Base-by-base conservation (phyloP, 345 rosid genomes). In the Brassica cretica region DNA sequence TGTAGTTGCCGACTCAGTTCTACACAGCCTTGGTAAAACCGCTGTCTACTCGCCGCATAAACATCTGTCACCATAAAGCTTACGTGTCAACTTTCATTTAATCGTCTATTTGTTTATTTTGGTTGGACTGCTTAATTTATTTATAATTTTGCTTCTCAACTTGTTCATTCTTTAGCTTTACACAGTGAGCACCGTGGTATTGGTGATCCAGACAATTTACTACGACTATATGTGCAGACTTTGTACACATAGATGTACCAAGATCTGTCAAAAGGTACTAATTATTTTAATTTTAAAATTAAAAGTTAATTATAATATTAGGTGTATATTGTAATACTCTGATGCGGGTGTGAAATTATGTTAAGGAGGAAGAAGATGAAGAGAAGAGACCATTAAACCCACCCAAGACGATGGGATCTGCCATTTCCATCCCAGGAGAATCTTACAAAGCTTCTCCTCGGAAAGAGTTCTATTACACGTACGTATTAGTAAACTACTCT, bases 1-100 rank as follows among this genome's bases (percentile, higher is more conserved):
- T 84, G 93, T 96, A 94, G 98, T 72, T 94, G 81, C 99, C 99
- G 39, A 95, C 99, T 69, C 99, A 95, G 82, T 80, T 73, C 82
- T 95, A 90, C 91, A 91, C 99, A 21, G 99, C 99, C 66, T 83
- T 93, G 86, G 98, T 95, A 88, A 82, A 12, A 9, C 3, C 72
- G 61, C 24, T 21, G 68, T 32, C 69, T 14, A 41, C 75, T 74
- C 82, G 78, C 74, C 78, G 74, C 78, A 62, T 73, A 78, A 79
- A 73, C 78, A 78, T 44, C 35, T 72, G 77, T 72, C 77, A 15
- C 63, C 58, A n/a, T 2, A 18, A 18, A 32, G 63, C 25, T 37
- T 64, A 32, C 64, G 74, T 75, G 83, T 71, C 76, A 1, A 1
- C 3, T 70, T 64, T 29, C 72, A 11, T 49, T n/a, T n/a, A n/a